phyloP scores from a whole-genome alignment of 345 rosid genomes.

The Bruguiera gymnorhiza region DNA sequence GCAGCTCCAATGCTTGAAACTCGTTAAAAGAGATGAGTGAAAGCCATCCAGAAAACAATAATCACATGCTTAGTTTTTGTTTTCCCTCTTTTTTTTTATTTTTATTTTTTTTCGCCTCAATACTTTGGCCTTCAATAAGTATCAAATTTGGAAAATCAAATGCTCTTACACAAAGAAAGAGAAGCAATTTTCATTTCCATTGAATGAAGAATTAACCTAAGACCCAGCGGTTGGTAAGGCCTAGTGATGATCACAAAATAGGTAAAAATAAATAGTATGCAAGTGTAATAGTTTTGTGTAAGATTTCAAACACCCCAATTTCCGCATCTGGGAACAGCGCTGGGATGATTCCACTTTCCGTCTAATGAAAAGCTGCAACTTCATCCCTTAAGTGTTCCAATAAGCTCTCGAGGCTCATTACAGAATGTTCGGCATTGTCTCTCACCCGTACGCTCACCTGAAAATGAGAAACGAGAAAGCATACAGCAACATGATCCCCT shows the following conservation, averaged over 20 bases:
- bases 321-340: neutral
- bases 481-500: neutral
- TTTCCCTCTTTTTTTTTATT: too few species aligned
- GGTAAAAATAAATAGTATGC: too few species aligned
- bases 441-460: conserved; percentile 85
- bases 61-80: too few species aligned
- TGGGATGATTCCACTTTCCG: neutral
- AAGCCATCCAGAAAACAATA: too few species aligned
- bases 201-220: neutral
- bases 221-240: too few species aligned
- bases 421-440: conserved; percentile 58
- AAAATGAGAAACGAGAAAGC: conserved; percentile 12
- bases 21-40: too few species aligned
- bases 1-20: too few species aligned
- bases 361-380: conserved; percentile 52
- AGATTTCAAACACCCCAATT: neutral
- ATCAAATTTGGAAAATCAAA: neutral
- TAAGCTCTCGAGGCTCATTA: conserved; percentile 54
- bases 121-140: too few species aligned
- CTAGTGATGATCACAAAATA: too few species aligned
- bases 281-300: neutral
- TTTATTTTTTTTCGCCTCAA: too few species aligned
- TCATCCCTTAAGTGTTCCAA: conserved; percentile 57
- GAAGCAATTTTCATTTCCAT: neutral
- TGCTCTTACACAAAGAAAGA: neutral